Evolutionary conservation across 169 alveolate genomes (phyloP).

Genomic region (Blepharisma undulans): DNA sequence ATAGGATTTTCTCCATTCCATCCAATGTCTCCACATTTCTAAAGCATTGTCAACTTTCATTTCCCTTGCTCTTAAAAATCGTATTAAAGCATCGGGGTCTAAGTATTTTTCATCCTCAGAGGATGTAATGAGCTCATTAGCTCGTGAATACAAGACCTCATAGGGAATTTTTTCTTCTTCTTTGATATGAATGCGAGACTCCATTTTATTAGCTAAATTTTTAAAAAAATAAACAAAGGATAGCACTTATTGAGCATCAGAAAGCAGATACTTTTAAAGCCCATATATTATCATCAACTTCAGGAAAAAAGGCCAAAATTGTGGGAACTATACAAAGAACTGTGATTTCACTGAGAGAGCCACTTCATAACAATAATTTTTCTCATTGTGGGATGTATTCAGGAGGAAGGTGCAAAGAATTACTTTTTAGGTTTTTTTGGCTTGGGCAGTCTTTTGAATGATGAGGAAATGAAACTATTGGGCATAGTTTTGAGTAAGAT

Average conservation of each 20-base stretch:
- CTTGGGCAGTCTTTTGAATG: not conserved
- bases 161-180: not conserved
- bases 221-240: not conserved
- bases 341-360: not conserved
- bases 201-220: not conserved
- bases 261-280: not conserved
- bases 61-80: constrained; percentile 52
- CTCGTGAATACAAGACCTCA: not conserved
- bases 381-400: not conserved
- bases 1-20: constrained; percentile 58
- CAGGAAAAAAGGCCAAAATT: not conserved
- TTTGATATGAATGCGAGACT: not conserved
- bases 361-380: not conserved
- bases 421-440: not conserved
- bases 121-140: not conserved
- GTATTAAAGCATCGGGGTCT: not conserved
- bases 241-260: not conserved
- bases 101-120: constrained; percentile 12
- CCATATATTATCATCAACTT: not conserved
- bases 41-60: constrained; percentile 50
- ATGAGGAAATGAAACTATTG: not conserved
- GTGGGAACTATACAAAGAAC: not conserved
- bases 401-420: constrained; percentile 17
- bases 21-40: constrained; percentile 66
- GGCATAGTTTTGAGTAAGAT: not conserved